These are phyloP conservation scores for Multifurca ochricompacta DNA, from an alignment of 768 basidiomycete species.

Conservation along the genomic window DNA sequence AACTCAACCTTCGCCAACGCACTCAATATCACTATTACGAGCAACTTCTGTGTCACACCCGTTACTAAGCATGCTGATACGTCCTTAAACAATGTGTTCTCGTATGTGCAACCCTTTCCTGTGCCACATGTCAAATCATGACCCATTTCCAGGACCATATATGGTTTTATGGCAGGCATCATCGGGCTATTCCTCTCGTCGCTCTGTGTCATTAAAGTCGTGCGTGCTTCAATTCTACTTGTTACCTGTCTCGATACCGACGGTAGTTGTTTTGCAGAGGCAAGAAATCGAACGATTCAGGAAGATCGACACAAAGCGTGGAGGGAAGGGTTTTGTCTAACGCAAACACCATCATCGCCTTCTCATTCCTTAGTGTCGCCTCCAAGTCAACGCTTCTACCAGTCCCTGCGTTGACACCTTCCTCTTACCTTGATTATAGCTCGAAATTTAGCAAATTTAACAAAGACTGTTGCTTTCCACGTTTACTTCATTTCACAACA, in stretches of 20 bases:
- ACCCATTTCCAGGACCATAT: slow-evolving; percentile 37
- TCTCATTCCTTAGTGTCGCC: neutral
- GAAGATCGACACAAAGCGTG: slow-evolving; percentile 84
- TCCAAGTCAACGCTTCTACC: neutral
- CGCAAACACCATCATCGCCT: neutral
- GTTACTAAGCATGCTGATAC: slow-evolving; percentile 60
- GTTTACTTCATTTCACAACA: neutral
- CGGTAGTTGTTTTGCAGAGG: slow-evolving; percentile 40
- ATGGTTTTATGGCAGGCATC: slow-evolving; percentile 80
- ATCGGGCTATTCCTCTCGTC: slow-evolving; percentile 70
- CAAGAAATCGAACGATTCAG: slow-evolving; percentile 77
- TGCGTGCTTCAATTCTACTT: slow-evolving; percentile 31
- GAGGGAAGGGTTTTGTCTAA: slow-evolving; percentile 81
- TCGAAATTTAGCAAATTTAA: neutral
- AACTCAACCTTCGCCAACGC: slow-evolving; percentile 29
- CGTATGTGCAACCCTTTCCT: slow-evolving; percentile 42
- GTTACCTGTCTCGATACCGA: neutral
- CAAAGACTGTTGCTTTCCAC: neutral
- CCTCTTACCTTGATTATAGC: too few relatives aligned
- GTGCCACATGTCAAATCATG: neutral
- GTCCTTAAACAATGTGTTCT: slow-evolving; percentile 76
- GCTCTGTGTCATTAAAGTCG: slow-evolving; percentile 84
- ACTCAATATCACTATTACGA: slow-evolving; percentile 28
- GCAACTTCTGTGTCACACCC: slow-evolving; percentile 65
- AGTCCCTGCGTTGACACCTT: too few relatives aligned